These are phyloP conservation scores for Heterococcus sp. DNA, from an alignment of 108 stramenopile species.

Conservation along the genomic window DNA sequence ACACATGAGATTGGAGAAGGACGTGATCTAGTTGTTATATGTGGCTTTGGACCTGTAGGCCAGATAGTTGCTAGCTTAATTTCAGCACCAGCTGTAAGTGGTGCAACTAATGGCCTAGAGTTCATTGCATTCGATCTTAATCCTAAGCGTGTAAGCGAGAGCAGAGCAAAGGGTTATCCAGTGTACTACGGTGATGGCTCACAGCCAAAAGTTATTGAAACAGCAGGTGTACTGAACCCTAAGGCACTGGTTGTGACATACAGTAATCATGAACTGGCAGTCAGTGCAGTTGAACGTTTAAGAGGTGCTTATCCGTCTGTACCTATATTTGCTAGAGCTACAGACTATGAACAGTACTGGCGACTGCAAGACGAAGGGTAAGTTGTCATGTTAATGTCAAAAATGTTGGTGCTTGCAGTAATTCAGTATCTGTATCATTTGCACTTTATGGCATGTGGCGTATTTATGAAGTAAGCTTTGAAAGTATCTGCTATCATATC, in stretches of 20 bases:
- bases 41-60: conserved; percentile 11
- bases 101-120: neutral
- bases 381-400: too few relatives aligned
- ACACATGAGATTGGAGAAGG: neutral
- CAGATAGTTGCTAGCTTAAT: neutral
- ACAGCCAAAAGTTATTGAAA: conserved; percentile 9
- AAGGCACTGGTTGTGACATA: conserved; percentile 32
- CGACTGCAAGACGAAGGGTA: conserved; percentile 2
- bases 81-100: neutral
- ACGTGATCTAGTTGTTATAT: conserved; percentile 2
- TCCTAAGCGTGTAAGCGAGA: conserved; percentile 6
- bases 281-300: conserved; percentile 14
- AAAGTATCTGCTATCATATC: too few relatives aligned
- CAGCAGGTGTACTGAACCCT: conserved; percentile 6
- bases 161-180: conserved; percentile 7
- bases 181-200: conserved; percentile 23
- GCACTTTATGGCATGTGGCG: too few relatives aligned
- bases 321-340: conserved; percentile 11
- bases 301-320: conserved; percentile 4
- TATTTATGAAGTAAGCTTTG: too few relatives aligned
- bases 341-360: conserved; percentile 35
- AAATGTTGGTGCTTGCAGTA: too few relatives aligned
- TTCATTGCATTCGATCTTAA: conserved; percentile 22
- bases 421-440: too few relatives aligned
- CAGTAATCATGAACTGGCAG: neutral